A percentile compares a stretch with the other conserved stretches of the same genome.
Evolutionary conservation across 176 grass and related monocot species (phyloP).

Genomic region (Carex pumila): DNA sequence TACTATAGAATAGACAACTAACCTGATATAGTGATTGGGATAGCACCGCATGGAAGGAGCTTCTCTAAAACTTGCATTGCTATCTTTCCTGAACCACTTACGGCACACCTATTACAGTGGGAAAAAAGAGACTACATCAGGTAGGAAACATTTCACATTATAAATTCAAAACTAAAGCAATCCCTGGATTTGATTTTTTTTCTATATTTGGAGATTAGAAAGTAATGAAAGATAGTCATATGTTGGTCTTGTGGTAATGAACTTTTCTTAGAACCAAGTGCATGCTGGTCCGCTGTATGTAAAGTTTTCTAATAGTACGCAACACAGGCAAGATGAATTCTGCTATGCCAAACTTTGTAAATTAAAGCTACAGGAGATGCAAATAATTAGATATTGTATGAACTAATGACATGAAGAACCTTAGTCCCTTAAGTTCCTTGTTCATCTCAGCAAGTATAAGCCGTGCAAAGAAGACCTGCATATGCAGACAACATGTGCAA

Average conservation of each 20-base stretch:
- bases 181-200: background rate
- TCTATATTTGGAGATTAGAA: background rate
- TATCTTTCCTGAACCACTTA: conserved; percentile 97
- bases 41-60: conserved; percentile 86
- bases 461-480: conserved; percentile 95
- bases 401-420: conserved; percentile 34
- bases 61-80: conserved; percentile 99
- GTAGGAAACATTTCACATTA: background rate
- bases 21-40: conserved; percentile 95
- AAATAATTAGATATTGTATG: conserved; percentile 10
- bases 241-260: background rate
- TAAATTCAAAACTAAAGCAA: background rate
- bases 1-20: background rate
- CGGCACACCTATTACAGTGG: conserved; percentile 61
- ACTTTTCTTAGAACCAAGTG: background rate
- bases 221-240: background rate
- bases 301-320: background rate
- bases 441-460: conserved; percentile 99
- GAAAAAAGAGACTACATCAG: conserved; percentile 14
- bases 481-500: background rate
- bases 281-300: background rate
- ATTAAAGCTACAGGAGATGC: background rate
- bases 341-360: background rate
- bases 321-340: background rate
- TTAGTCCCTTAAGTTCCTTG: conserved; percentile 98